A percentile compares a stretch with the other conserved stretches of the same genome.
Conservation (phyloP, 108 stramenopile species). For the Craspedostauros australis region DNA sequence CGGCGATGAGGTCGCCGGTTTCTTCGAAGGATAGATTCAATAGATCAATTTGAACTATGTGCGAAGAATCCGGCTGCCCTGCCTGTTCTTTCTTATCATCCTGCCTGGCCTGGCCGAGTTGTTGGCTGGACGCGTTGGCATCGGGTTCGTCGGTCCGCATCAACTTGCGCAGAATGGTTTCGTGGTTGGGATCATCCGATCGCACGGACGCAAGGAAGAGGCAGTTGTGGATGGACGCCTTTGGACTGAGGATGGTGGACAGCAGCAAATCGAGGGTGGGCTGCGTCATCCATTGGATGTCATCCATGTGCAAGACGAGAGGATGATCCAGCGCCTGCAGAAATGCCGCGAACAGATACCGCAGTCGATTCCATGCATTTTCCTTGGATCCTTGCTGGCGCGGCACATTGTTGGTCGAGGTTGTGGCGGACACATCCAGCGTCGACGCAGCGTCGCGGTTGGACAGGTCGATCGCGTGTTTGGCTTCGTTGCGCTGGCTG, state of each 20-base stretch:
- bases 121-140: conserved; percentile 1
- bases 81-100: not conserved
- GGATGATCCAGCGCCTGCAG: conserved; percentile 17
- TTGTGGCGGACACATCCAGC: not conserved
- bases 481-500: too few relatives aligned
- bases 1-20: conserved; percentile 15
- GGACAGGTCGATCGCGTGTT: too few relatives aligned
- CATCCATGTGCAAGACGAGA: conserved; percentile 30
- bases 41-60: conserved; percentile 16
- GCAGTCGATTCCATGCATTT: conserved; percentile 15
- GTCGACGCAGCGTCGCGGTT: not conserved
- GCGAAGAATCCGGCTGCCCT: conserved; percentile 10
- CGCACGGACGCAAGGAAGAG: conserved; percentile 21
- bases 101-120: too few relatives aligned
- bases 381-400: not conserved
- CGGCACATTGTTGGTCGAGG: not conserved
- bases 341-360: conserved; percentile 16
- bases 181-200: too few relatives aligned
- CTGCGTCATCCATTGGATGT: conserved; percentile 28
- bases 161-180: too few relatives aligned
- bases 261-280: conserved; percentile 14
- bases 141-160: not conserved
- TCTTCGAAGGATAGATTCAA: conserved; percentile 13
- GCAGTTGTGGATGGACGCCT: conserved; percentile 4
- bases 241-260: conserved; percentile 9